Conservation (phyloP, 2,329 filamentous ascomycete genomes). For the Bipolaris cookei region DNA sequence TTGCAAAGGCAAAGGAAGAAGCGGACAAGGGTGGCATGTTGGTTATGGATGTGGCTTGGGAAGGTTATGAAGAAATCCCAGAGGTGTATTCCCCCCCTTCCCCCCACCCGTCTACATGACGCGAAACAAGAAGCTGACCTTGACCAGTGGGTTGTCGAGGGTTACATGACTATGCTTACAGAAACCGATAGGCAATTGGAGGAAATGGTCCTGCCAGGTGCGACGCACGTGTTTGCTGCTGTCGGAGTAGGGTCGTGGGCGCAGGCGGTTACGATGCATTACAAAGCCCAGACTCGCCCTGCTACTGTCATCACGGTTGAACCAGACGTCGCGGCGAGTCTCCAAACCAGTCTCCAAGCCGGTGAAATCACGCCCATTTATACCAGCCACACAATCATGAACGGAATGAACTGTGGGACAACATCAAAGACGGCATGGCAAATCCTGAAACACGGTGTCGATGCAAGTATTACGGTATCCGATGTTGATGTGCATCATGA, state of each 20-base stretch:
- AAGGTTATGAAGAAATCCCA: constrained; percentile 70
- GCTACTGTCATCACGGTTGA: constrained; percentile 70
- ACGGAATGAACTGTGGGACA: constrained; percentile 74
- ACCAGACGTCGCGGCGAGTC: constrained; percentile 67
- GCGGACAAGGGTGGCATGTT: constrained; percentile 58
- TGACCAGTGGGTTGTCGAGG: constrained; percentile 74
- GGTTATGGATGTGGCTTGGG: constrained; percentile 72
- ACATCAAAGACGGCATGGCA: constrained; percentile 71
- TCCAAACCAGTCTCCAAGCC: constrained; percentile 59
- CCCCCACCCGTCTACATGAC: constrained; percentile 7
- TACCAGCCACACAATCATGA: constrained; percentile 72
- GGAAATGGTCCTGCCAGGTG: constrained; percentile 41
- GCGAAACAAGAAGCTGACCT: constrained; percentile 9
- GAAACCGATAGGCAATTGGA: constrained; percentile 70
- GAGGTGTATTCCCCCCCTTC: constrained; percentile 48
- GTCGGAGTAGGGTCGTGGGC: constrained; percentile 77
- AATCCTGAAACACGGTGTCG: constrained; percentile 62
- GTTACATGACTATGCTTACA: constrained; percentile 74
- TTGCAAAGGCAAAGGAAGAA: constrained; percentile 57
- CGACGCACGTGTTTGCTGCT: constrained; percentile 65
- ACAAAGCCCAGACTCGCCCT: constrained; percentile 55
- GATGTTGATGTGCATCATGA: constrained; percentile 68
- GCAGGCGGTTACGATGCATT: constrained; percentile 71
- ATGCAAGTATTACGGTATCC: constrained; percentile 65
- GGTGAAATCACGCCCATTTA: constrained; percentile 58